Base-by-base conservation (phyloP, 129 eudicot genomes). In the Artemisia argyi region DNA sequence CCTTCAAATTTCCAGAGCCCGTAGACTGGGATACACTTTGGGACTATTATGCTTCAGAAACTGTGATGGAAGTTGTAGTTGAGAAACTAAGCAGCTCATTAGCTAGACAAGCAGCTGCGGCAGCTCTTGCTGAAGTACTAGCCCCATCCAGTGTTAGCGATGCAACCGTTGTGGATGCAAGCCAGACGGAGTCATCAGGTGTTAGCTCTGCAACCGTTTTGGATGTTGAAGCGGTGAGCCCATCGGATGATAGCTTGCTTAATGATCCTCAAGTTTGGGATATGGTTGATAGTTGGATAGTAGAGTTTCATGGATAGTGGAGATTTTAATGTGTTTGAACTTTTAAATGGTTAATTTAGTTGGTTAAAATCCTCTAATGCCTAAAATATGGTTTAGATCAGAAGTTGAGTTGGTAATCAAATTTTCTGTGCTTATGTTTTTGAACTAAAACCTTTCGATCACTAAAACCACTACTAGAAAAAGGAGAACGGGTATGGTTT, bases 1-100 rank as follows among this genome's bases (percentile, higher is more conserved):
- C 71, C 24, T 77, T 77, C 44, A 0, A 26, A 60, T 30, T 77
- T 35, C 76, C 81, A 4, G 72, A 66, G 12, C 76, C 52, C 3
- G 72, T 77, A 10, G 60, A 54, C 9, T 63, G 72, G 76, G 16
- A 51, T 71, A 77, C 66, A 4, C 0, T 71, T 53, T 3, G 11
- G 3, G 52, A 51, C 51, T 0, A 16, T 3, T 77, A 61, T 70
- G 60, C 44, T 8, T 42, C 65, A 1, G 10, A 46, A 0, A 39
- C 47, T 3, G 47, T 53, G 0, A 62, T 77, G 66, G 76, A 61
- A 62, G 28, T 77, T 49, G 19, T 11, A 7, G 76, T 77, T 19
- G 9, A 7, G 72, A 77, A 69, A 70, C 1, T 35, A 35, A 12
- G 15, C 0, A 15, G 20, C 20, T 51, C 42, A 7, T 1, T 11